These are phyloP conservation scores for bread wheat (Triticum aestivum) DNA, from an alignment of 176 grass and related monocot genomes.

Conservation along the genomic window DNA sequence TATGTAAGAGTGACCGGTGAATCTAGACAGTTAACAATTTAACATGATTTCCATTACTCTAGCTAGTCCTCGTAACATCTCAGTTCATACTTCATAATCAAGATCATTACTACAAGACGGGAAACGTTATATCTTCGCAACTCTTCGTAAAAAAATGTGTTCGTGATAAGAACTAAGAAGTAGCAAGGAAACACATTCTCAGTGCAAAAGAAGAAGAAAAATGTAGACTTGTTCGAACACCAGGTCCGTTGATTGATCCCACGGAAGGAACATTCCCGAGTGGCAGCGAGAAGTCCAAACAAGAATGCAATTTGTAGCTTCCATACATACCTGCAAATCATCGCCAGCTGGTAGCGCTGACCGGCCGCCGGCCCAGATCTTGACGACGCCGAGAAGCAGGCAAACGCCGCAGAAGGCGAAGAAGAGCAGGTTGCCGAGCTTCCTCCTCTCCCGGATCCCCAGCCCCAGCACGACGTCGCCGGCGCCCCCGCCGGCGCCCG, in stretches of 20 bases:
- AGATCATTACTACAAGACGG: not conserved
- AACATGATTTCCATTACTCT: not conserved
- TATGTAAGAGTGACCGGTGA: not conserved
- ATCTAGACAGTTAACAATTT: not conserved
- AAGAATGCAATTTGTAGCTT: not conserved
- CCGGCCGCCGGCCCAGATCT: slow-evolving; percentile 71
- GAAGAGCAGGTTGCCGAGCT: slow-evolving; percentile 76
- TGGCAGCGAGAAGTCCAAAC: not conserved
- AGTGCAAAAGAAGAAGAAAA: not conserved
- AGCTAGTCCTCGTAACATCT: not conserved
- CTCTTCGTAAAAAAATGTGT: not conserved
- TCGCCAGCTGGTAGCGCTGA: slow-evolving; percentile 30
- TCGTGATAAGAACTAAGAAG: not conserved
- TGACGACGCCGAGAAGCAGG: slow-evolving; percentile 65
- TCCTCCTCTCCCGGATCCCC: slow-evolving; percentile 54
- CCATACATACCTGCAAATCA: slow-evolving; percentile 53
- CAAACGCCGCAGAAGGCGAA: slow-evolving; percentile 77
- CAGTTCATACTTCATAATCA: slow-evolving; percentile 1
- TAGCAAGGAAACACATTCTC: not conserved
- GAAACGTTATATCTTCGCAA: not conserved
- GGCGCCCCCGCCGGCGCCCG: not conserved
- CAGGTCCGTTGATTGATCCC: not conserved
- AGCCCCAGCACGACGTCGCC: slow-evolving; percentile 39
- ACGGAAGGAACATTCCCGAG: not conserved
- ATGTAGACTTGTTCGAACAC: not conserved